A percentile compares a stretch with the other conserved stretches of the same genome.
phyloP scores from a whole-genome alignment of 148 eudicot genomes.

The Pharnaceum exiguum region DNA sequence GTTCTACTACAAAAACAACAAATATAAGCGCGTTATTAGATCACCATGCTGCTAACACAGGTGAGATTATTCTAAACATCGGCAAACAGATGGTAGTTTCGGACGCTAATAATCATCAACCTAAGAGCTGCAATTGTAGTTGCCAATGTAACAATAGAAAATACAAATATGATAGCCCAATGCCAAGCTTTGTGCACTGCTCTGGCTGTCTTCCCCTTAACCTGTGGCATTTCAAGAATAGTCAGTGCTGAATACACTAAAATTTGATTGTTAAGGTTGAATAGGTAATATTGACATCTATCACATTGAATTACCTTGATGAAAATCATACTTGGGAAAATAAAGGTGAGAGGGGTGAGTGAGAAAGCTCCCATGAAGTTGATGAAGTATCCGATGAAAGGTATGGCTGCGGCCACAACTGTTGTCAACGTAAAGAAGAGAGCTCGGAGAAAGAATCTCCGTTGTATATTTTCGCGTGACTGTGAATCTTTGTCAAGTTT shows the following conservation, averaged over 20 bases:
- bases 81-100: constrained; percentile 53
- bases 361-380: constrained; percentile 92
- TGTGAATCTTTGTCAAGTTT: constrained; percentile 60
- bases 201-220: constrained; percentile 50
- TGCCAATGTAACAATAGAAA: constrained; percentile 52
- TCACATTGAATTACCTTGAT: too few relatives aligned
- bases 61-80: too few relatives aligned
- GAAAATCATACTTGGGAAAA: too few relatives aligned
- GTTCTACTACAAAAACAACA: too few relatives aligned
- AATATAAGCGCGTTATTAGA: too few relatives aligned
- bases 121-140: constrained; percentile 74
- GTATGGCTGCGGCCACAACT: constrained; percentile 68
- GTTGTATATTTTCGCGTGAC: constrained; percentile 55
- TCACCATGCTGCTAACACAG: too few relatives aligned
- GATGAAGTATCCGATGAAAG: constrained; percentile 95
- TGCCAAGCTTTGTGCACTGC: constrained; percentile 64
- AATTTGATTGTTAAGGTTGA: too few relatives aligned
- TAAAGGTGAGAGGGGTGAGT: constrained; percentile 89
- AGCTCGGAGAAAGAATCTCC: constrained; percentile 92
- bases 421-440: constrained; percentile 63
- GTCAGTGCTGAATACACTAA: too few relatives aligned
- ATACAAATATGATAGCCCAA: constrained; percentile 80
- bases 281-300: too few relatives aligned
- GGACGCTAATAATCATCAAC: constrained; percentile 64
- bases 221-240: too few relatives aligned